Conservation (phyloP, 257 asterid genomes). For the Cordia subcordata region DNA sequence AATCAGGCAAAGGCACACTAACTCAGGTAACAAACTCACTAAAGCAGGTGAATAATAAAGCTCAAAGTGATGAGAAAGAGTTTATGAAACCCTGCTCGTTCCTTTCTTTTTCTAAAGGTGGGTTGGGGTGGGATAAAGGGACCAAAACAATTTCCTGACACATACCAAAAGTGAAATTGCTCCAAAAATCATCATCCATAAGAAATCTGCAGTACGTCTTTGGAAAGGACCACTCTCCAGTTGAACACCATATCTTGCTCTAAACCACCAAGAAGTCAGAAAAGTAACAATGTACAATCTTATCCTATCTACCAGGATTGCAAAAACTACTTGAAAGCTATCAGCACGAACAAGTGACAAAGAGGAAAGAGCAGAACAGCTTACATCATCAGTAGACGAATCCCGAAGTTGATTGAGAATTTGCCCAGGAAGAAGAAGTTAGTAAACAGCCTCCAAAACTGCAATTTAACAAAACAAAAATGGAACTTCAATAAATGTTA, state of each 20-base stretch:
- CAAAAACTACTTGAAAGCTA: too few relatives aligned
- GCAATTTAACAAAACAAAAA: slow-evolving; percentile 16
- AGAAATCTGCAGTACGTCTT: slow-evolving; percentile 94
- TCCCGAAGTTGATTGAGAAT: slow-evolving; percentile 91
- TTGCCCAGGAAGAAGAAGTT: slow-evolving; percentile 82
- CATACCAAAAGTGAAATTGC: slow-evolving; percentile 72
- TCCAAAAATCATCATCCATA: slow-evolving; percentile 99
- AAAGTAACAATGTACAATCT: background rate
- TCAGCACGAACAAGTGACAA: too few relatives aligned
- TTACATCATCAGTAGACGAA: slow-evolving; percentile 97
- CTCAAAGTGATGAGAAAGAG: too few relatives aligned
- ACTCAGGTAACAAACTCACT: too few relatives aligned
- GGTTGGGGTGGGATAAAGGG: background rate
- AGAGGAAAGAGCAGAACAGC: slow-evolving; percentile 12
- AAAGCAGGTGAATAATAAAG: too few relatives aligned
- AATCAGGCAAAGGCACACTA: background rate
- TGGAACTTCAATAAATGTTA: slow-evolving; percentile 10
- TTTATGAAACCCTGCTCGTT: too few relatives aligned
- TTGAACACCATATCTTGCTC: slow-evolving; percentile 99
- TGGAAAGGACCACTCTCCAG: slow-evolving; percentile 82
- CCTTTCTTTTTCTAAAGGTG: too few relatives aligned
- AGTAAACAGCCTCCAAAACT: slow-evolving; percentile 82
- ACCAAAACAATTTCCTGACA: slow-evolving; percentile 3
- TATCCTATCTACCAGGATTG: background rate
- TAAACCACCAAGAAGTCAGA: slow-evolving; percentile 24